Percentiles rank a stretch among this genome's conserved stretches.
phyloP scores from a whole-genome alignment of 2,329 filamentous ascomycete genomes.

The Macrophomina phaseolina region DNA sequence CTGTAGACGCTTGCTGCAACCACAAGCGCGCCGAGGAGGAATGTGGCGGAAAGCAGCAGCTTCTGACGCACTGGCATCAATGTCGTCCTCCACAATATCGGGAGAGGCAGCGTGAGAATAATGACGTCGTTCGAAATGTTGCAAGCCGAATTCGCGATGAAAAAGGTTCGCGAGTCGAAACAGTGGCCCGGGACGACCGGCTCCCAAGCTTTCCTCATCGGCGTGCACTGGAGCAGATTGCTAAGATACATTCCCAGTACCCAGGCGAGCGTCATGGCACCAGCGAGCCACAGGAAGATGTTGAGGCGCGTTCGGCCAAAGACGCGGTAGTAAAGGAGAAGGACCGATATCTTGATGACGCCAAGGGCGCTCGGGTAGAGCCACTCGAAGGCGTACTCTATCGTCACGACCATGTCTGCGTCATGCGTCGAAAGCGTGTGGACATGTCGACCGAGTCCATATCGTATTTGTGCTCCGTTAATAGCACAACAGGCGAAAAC shows the following conservation, averaged over 20 bases:
- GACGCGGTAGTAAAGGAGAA: neutral
- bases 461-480: neutral
- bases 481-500: neutral
- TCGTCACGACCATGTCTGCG: neutral
- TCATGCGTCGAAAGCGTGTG: neutral
- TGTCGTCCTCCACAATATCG: neutral
- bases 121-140: neutral
- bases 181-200: neutral
- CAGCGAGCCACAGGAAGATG: neutral
- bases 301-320: constrained; percentile 4
- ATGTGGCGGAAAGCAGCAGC: neutral
- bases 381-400: constrained; percentile 4
- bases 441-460: neutral
- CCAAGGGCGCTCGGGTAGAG: neutral
- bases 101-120: neutral
- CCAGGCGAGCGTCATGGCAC: neutral
- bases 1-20: neutral
- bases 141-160: neutral
- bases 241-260: neutral
- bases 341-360: neutral
- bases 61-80: neutral
- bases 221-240: neutral
- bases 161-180: neutral
- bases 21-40: neutral
- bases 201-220: neutral